Evolutionary conservation across 2,329 filamentous ascomycete genomes (phyloP).

Genomic region (Talaromyces verruculosus): DNA sequence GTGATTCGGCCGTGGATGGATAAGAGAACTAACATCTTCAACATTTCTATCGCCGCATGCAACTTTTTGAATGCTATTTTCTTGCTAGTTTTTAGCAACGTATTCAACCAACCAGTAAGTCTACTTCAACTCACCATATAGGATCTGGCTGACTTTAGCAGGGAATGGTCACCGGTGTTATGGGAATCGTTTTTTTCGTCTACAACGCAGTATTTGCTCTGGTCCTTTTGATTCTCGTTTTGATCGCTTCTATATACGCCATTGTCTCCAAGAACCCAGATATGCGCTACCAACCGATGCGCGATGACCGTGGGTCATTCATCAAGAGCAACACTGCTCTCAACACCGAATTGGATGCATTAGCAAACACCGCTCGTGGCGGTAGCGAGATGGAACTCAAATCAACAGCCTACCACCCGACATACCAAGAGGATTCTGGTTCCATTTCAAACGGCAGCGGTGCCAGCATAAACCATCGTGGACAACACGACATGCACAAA

Average conservation of each 20-base stretch:
- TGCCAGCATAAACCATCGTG: constrained; percentile 49
- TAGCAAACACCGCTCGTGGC: constrained; percentile 84
- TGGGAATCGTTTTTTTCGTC: constrained; percentile 87
- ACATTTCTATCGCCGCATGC: constrained; percentile 84
- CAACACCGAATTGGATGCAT: constrained; percentile 82
- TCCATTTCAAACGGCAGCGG: constrained; percentile 59
- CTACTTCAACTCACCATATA: background rate
- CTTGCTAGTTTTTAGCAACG: constrained; percentile 80
- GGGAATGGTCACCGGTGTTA: constrained; percentile 78
- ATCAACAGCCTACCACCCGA: constrained; percentile 56
- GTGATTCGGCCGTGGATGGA: constrained; percentile 96
- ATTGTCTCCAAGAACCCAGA: constrained; percentile 93
- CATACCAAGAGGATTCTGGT: constrained; percentile 70
- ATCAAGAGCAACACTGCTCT: constrained; percentile 93
- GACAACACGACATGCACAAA: constrained; percentile 38
- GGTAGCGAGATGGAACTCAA: constrained; percentile 63
- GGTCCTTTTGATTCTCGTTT: constrained; percentile 77
- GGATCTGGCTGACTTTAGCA: constrained; percentile 30
- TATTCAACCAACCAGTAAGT: constrained; percentile 77
- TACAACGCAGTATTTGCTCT: constrained; percentile 81
- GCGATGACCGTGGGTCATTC: constrained; percentile 91
- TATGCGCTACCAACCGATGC: constrained; percentile 93
- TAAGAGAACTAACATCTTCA: constrained; percentile 96
- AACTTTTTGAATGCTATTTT: constrained; percentile 92
- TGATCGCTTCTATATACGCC: constrained; percentile 73